Evolutionary conservation across 2,329 filamentous ascomycete genomes (phyloP), one percentile per base, ranked within the genome.

Genomic region (Monosporascus sp.): DNA sequence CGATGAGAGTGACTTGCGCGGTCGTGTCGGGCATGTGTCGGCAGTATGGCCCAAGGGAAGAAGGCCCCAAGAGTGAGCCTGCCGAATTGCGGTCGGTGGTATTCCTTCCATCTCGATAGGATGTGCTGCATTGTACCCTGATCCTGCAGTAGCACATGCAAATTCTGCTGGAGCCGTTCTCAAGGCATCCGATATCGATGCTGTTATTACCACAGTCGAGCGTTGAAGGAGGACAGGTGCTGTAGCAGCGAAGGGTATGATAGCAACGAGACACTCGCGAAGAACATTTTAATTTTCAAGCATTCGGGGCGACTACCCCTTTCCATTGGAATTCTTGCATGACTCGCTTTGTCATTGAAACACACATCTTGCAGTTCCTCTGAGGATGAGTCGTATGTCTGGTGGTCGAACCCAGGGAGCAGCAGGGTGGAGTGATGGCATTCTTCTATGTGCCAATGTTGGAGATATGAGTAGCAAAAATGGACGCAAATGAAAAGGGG

Each of bases 171-270:
- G 67, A 7, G 63, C 62, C 65, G 67, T 66, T 27, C 51, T 50
- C 19, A 68, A 46, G 31, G 57, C 61, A 19, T 57, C 58, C 19
- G 58, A 61, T 46, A 67, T 60, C 22, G 66, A 58, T 9, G 60
- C 63, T 5, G 62, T 61, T 6, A 68, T 60, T 16, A 68, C 63
- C n/a, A 68, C 58, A 9, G 65, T 58, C 38, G 66, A 66, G 45
- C 67, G 61, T 49, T 68, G 66, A 8, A 68, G 60, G 41, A 69
- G 68, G 35, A 68, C 62, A 2, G 67, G 66, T 2, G 64, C 65
- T 3, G 67, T 65, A 4, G 66, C 66, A 14, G 66, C 59, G 45
- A 69, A 63, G 24, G 66, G 63, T 38, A 67, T 63, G 35, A 68
- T 48, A 19, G 58, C 59, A 43, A 69, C 60, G 46, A 65, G 19